Evolutionary conservation across 257 asterid species (phyloP).

Genomic region (Eustoma russellianum): DNA sequence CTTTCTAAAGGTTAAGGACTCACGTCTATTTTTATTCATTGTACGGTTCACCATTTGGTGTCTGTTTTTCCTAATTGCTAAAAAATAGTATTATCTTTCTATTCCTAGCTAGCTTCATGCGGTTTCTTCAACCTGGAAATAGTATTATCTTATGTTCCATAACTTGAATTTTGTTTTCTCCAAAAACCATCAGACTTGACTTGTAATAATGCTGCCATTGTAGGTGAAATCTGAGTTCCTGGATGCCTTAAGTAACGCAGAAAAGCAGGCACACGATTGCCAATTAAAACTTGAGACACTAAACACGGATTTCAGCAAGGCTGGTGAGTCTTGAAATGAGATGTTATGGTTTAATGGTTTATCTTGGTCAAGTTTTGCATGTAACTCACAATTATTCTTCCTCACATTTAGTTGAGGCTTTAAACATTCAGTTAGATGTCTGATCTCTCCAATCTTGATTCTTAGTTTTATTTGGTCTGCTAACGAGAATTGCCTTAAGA

Average conservation of each 20-base stretch:
- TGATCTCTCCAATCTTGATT: background rate
- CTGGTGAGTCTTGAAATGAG: constrained; percentile 39
- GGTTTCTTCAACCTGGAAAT: too few relatives aligned
- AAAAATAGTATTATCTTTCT: too few relatives aligned
- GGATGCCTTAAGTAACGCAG: constrained; percentile 93
- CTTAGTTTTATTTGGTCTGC: too few relatives aligned
- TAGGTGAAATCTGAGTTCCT: constrained; percentile 91
- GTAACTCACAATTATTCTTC: background rate
- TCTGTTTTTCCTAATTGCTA: too few relatives aligned
- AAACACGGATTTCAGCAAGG: constrained; percentile 48
- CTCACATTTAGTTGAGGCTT: background rate
- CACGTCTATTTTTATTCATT: too few relatives aligned
- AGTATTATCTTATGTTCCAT: too few relatives aligned
- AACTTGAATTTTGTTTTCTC: too few relatives aligned
- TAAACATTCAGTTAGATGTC: background rate
- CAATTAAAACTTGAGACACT: constrained; percentile 56
- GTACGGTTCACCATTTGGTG: too few relatives aligned
- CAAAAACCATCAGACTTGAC: too few relatives aligned
- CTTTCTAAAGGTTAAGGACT: too few relatives aligned
- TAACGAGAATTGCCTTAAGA: too few relatives aligned
- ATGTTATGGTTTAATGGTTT: background rate
- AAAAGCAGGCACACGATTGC: constrained; percentile 67
- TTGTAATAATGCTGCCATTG: constrained; percentile 8
- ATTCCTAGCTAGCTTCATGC: too few relatives aligned
- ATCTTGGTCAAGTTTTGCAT: background rate